Conservation (phyloP, 768 basidiomycete genomes). For the Phlebiopsis flavidoalba region DNA sequence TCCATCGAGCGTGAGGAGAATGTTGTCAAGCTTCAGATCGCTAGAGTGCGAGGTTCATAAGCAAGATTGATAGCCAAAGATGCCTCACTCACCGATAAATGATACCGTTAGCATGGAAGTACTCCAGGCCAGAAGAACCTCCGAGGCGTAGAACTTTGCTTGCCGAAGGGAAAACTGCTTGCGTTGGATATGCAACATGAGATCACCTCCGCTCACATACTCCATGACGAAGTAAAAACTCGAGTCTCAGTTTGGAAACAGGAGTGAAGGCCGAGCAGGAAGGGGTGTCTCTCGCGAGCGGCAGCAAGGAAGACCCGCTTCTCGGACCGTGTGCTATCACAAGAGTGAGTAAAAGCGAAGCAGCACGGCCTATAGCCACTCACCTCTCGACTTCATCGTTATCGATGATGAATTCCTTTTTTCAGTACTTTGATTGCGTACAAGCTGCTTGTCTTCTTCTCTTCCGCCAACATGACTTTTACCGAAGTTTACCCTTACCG, state of each 20-base stretch:
- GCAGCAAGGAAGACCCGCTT: slow-evolving; percentile 97
- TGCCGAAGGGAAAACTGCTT: slow-evolving; percentile 98
- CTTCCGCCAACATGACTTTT: slow-evolving; percentile 99
- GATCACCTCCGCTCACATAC: slow-evolving; percentile 97
- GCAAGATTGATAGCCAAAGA: neutral
- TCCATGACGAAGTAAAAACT: slow-evolving; percentile 99
- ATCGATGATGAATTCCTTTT: slow-evolving; percentile 99
- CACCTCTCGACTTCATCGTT: slow-evolving; percentile 99
- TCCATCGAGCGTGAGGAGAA: slow-evolving; percentile 91
- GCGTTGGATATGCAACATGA: slow-evolving; percentile 99
- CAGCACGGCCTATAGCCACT: slow-evolving; percentile 12
- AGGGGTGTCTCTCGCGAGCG: slow-evolving; percentile 95
- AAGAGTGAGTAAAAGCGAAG: neutral
- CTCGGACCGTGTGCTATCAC: slow-evolving; percentile 88
- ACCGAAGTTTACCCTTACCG: slow-evolving; percentile 98
- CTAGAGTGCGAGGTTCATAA: slow-evolving; percentile 32
- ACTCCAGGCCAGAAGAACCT: slow-evolving; percentile 95
- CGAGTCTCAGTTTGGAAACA: slow-evolving; percentile 99
- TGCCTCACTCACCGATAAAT: slow-evolving; percentile 78
- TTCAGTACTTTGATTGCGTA: slow-evolving; percentile 99
- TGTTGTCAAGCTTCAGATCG: slow-evolving; percentile 97
- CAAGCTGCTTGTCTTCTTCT: slow-evolving; percentile 83
- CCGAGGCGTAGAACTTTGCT: slow-evolving; percentile 98
- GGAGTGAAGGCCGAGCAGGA: slow-evolving; percentile 93
- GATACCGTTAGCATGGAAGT: slow-evolving; percentile 98